phyloP scores from a whole-genome alignment of 148 eudicot species.

The Arbutus unedo region DNA sequence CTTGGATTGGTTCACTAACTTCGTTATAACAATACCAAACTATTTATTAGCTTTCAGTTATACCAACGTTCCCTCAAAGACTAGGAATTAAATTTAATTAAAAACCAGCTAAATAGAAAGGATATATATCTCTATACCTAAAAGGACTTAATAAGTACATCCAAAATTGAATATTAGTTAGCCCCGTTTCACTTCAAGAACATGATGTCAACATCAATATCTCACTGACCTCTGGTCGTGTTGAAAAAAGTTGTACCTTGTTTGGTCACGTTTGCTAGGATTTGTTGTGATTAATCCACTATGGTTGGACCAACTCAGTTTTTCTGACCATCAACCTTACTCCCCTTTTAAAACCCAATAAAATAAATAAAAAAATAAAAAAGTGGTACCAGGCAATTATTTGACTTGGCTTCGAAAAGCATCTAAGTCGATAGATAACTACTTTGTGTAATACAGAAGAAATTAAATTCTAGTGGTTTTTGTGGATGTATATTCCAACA shows the following conservation, averaged over 20 bases:
- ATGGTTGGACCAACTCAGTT: slow-evolving; percentile 11
- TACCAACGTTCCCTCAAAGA: background rate
- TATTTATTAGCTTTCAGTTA: background rate
- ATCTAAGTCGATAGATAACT: slow-evolving; percentile 13
- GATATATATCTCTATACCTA: too few species aligned
- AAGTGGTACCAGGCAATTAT: background rate
- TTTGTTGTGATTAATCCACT: slow-evolving; percentile 6
- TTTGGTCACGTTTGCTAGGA: slow-evolving; percentile 12
- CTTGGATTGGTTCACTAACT: slow-evolving; percentile 12
- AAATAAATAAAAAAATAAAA: background rate
- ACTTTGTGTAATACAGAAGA: slow-evolving; percentile 32
- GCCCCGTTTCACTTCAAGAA: slow-evolving; percentile 8
- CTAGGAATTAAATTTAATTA: background rate
- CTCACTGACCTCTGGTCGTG: background rate
- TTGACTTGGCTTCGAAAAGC: slow-evolving; percentile 14
- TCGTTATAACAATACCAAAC: background rate
- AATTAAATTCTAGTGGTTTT: background rate
- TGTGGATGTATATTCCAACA: background rate
- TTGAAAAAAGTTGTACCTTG: background rate
- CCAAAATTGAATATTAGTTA: background rate
- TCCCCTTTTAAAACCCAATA: background rate
- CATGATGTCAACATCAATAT: background rate
- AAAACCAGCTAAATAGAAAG: background rate
- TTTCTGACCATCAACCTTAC: background rate
- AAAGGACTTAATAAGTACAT: background rate